Evolutionary conservation across 257 asterid genomes (phyloP).

Genomic region (Solanum tarapatanum): DNA sequence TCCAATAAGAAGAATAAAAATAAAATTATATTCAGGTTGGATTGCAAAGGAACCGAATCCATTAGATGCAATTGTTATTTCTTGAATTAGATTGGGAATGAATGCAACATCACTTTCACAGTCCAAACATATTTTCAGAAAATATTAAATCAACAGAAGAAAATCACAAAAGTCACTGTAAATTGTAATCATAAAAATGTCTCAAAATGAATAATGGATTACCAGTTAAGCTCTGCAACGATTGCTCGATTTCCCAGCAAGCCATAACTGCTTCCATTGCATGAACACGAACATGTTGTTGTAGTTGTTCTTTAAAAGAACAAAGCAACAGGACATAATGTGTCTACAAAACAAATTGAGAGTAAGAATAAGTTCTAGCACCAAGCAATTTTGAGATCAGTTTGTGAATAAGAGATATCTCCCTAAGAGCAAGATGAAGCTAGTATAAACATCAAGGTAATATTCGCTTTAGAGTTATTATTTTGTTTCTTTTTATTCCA

Average conservation of each 20-base stretch:
- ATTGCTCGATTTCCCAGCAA: constrained; percentile 66
- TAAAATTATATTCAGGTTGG: background rate
- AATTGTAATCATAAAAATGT: background rate
- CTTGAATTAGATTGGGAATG: background rate
- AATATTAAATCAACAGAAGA: background rate
- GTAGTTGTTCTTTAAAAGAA: constrained; percentile 60
- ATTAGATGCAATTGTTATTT: background rate
- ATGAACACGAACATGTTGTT: constrained; percentile 61
- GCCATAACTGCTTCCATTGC: constrained; percentile 77
- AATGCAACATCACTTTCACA: background rate
- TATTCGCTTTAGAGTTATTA: background rate
- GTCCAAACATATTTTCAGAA: background rate
- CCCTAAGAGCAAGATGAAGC: background rate
- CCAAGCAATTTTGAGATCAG: background rate
- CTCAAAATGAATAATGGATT: background rate
- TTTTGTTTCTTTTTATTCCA: background rate
- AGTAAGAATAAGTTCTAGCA: background rate
- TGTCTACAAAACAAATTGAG: constrained; percentile 25
- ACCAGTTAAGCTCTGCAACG: constrained; percentile 64
- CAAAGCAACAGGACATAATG: constrained; percentile 52
- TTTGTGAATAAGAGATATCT: background rate
- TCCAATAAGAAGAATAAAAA: background rate
- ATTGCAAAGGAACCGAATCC: background rate
- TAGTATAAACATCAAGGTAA: background rate
- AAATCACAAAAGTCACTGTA: background rate